Percentiles rank a stretch among this genome's conserved stretches.
These are phyloP conservation scores for Pisolithus sp. DNA, from an alignment of 768 basidiomycete genomes.

Conservation along the genomic window DNA sequence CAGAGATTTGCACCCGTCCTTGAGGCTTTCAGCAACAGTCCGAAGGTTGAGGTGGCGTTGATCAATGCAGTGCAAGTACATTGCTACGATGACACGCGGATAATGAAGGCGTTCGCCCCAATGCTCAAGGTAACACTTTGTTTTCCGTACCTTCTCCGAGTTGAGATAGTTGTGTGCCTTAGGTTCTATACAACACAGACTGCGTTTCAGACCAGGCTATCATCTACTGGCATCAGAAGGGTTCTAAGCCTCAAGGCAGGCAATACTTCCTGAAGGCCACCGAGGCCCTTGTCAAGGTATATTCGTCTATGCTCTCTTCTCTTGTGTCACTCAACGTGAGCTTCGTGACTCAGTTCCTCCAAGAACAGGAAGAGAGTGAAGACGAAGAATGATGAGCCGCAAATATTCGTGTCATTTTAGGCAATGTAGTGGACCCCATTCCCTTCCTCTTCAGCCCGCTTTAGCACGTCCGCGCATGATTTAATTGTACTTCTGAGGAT, in stretches of 20 bases:
- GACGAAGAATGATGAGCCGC: slow-evolving; percentile 52
- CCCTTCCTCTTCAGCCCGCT: background rate
- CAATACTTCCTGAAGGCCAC: slow-evolving; percentile 92
- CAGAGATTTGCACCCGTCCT: slow-evolving; percentile 82
- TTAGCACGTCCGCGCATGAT: background rate
- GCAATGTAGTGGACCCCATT: background rate
- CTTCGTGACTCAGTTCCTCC: slow-evolving; percentile 65
- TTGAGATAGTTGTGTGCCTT: slow-evolving; percentile 7
- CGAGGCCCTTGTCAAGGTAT: slow-evolving; percentile 82
- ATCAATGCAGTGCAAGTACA: slow-evolving; percentile 95
- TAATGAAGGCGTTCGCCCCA: slow-evolving; percentile 92
- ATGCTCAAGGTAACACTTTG: slow-evolving; percentile 67
- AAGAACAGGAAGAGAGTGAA: slow-evolving; percentile 77
- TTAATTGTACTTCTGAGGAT: slow-evolving; percentile 10
- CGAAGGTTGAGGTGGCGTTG: slow-evolving; percentile 88
- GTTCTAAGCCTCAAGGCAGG: slow-evolving; percentile 89
- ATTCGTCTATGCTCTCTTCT: slow-evolving; percentile 8
- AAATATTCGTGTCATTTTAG: too few relatives aligned
- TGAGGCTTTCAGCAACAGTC: slow-evolving; percentile 82
- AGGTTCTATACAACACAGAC: slow-evolving; percentile 95
- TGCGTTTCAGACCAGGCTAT: slow-evolving; percentile 95
- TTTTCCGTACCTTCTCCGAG: background rate
- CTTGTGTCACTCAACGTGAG: background rate
- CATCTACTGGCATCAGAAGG: slow-evolving; percentile 97
- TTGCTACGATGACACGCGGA: slow-evolving; percentile 93